A percentile compares a stretch with the other conserved stretches of the same genome.
phyloP scores from a whole-genome alignment of 169 alveolate species.

The Plasmodium gaboni region DNA sequence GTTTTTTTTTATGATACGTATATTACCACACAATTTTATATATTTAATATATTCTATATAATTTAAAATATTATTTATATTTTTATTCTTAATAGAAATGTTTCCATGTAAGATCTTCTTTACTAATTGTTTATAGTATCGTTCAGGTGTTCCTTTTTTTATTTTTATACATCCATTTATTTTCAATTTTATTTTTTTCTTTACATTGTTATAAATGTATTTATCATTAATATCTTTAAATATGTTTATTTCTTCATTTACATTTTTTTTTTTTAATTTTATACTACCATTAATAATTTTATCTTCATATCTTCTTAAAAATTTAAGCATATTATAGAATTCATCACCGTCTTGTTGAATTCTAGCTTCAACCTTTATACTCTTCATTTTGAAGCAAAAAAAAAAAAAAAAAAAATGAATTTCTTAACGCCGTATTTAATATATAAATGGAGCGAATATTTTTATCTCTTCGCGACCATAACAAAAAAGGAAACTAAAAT shows the following conservation, averaged over 20 bases:
- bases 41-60: slow-evolving; percentile 11
- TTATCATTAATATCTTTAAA: slow-evolving; percentile 1
- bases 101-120: not conserved
- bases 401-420: too few relatives aligned
- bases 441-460: too few relatives aligned
- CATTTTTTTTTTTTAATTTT: slow-evolving; percentile 2
- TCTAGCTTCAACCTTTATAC: slow-evolving; percentile 7
- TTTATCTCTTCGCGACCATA: too few relatives aligned
- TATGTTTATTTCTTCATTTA: slow-evolving; percentile 7
- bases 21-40: slow-evolving; percentile 28
- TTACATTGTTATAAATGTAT: too few relatives aligned
- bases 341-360: slow-evolving; percentile 5
- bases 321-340: slow-evolving; percentile 9
- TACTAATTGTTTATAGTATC: not conserved
- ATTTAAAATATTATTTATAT: slow-evolving; percentile 7
- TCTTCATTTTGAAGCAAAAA: slow-evolving; percentile 16
- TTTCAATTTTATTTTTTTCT: slow-evolving; percentile 26
- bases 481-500: too few relatives aligned
- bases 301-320: slow-evolving; percentile 14
- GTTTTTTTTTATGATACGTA: not conserved
- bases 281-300: slow-evolving; percentile 11
- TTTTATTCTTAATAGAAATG: slow-evolving; percentile 3
- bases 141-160: not conserved
- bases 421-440: too few relatives aligned
- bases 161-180: slow-evolving; percentile 37